Conservation (phyloP, 2,329 filamentous ascomycete genomes). For the Stenocarpella maydis region DNA sequence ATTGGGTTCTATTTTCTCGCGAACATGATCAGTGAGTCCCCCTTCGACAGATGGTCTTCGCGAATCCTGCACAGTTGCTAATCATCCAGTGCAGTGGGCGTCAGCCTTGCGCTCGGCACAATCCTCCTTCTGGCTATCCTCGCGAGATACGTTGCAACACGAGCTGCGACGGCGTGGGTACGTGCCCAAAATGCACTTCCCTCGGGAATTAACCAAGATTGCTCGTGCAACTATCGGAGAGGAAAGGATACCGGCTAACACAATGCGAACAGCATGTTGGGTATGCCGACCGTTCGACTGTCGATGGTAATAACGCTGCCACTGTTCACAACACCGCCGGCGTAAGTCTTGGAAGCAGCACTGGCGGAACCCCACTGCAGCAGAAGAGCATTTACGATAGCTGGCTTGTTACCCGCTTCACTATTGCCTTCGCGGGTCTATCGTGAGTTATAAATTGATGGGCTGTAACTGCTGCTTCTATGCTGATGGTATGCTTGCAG, state of each 20-base stretch:
- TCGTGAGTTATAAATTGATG: conserved; percentile 40
- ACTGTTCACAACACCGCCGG: conserved; percentile 32
- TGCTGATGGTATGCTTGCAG: conserved; percentile 34
- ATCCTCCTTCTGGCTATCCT: conserved; percentile 50
- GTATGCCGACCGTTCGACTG: conserved; percentile 41
- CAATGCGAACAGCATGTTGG: conserved; percentile 39
- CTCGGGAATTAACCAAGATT: not conserved
- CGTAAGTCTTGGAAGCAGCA: conserved; percentile 36
- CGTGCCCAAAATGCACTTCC: not conserved
- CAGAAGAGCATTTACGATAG: conserved; percentile 51
- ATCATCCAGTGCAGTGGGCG: conserved; percentile 45
- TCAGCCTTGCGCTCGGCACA: conserved; percentile 47
- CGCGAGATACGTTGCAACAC: conserved; percentile 50
- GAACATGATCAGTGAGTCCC: conserved; percentile 48
- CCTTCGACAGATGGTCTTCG: not conserved
- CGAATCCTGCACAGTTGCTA: not conserved
- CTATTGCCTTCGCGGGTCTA: conserved; percentile 52
- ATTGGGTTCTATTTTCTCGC: conserved; percentile 46
- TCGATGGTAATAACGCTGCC: not conserved
- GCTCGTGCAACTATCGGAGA: no score
- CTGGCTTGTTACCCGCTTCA: conserved; percentile 55
- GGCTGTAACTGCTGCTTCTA: not conserved
- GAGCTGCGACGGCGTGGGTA: conserved; percentile 43
- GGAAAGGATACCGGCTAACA: not conserved
- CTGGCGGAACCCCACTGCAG: conserved; percentile 31